Base-by-base conservation (phyloP, 768 basidiomycete genomes). In the Multifurca ochricompacta region DNA sequence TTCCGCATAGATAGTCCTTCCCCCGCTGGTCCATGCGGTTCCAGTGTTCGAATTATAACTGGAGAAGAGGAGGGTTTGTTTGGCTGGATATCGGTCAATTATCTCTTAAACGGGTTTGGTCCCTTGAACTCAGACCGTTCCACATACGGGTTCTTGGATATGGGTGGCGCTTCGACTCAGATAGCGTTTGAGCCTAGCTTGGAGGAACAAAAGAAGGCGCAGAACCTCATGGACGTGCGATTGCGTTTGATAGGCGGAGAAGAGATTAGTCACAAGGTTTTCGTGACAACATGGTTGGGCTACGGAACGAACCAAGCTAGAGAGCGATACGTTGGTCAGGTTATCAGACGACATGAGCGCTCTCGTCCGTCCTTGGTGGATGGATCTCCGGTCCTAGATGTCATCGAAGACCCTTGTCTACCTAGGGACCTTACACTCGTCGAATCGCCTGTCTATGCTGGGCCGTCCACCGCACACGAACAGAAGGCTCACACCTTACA, bases 31-130 rank as follows among this genome's bases (percentile, higher is more conserved):
- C 91, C 90, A 3, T 99, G 95, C 67, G 90, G 90, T n/a, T 81
- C 88, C 44, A 93, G 87, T 63, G 82, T 98, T 2, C 83, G 87
- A 40, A 91, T 98, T 58, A 98, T 98, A 63, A 90, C 91, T 3
- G 96, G 96, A 54, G 94, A 98, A 69, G 96, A 99, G 69, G 96
- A 99, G 66, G 96, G 96, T 0, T 73, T 98, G 39, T 98, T 93
- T 69, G 96, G 96, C 0, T 99, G 96, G 96, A 92, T 99, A 53
- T 93, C 94, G 0, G 92, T 98, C 63, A 99, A 98, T 70, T 98
- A 99, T 68, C 83, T 98, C 45, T 94, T 97, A 91, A 89, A 98
- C 64, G 95, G 94, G 1, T 99, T 99, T 65, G 74, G 74, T 1
- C 76, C 76, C 9, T 68, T 69, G 0, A 71, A 68, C 49, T 66